phyloP scores from a whole-genome alignment of 2,329 filamentous ascomycete species.

The Aspergillus candidus region DNA sequence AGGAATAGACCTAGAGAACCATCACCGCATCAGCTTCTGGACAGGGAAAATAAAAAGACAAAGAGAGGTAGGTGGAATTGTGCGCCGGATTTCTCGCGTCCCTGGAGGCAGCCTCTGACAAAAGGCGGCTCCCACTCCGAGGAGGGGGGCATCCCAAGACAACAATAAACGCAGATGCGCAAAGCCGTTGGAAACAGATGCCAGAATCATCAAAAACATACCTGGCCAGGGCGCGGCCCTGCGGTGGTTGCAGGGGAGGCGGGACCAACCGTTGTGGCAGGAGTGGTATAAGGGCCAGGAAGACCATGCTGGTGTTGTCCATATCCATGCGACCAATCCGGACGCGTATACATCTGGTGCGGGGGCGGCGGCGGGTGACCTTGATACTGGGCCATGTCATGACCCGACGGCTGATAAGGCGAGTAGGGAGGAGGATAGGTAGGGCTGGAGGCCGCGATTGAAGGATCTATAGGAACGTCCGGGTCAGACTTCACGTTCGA shows the following conservation, averaged over 20 bases:
- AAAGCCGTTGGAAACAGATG: slow-evolving; percentile 25
- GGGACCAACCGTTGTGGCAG: slow-evolving; percentile 54
- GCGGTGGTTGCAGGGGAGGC: slow-evolving; percentile 56
- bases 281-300: slow-evolving; percentile 45
- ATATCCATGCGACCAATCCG: slow-evolving; percentile 43
- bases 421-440: slow-evolving; percentile 84
- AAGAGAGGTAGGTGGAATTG: slow-evolving; percentile 15
- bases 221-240: slow-evolving; percentile 56
- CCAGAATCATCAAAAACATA: slow-evolving; percentile 45
- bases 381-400: slow-evolving; percentile 74
- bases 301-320: slow-evolving; percentile 43
- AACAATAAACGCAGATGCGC: slow-evolving; percentile 22
- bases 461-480: slow-evolving; percentile 98
- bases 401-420: slow-evolving; percentile 72
- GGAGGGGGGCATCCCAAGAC: slow-evolving; percentile 22
- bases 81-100: slow-evolving; percentile 15
- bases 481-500: slow-evolving; percentile 77
- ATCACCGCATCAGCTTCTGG: slow-evolving; percentile 17
- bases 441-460: slow-evolving; percentile 87
- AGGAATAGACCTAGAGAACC: slow-evolving; percentile 75
- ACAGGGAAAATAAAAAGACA: slow-evolving; percentile 2
- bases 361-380: slow-evolving; percentile 42
- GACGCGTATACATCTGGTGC: slow-evolving; percentile 44
- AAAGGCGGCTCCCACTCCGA: slow-evolving; percentile 11
- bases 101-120: slow-evolving; percentile 9